Evolutionary conservation across 768 basidiomycete genomes (phyloP), one percentile per base, ranked within the genome.

Genomic region (Xerocomus spinulosus): DNA sequence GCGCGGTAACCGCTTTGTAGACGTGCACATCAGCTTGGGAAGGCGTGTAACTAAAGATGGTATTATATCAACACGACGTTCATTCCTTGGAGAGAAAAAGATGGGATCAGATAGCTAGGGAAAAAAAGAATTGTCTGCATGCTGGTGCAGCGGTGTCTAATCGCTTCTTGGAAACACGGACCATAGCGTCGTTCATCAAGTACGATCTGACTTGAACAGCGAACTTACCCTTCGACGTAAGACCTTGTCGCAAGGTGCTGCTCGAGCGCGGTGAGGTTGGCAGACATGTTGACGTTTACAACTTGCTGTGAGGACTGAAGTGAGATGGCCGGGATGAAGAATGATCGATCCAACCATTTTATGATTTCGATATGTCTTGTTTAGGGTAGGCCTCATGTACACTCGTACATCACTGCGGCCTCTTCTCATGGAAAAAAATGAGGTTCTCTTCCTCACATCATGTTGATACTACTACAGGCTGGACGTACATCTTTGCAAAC

Each of bases 161-260:
- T 82, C 87, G 82, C 85, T 80, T 82, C 86, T 91, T 83, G 80
- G 89, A 87, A 91, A 91, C 88, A 90, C 89, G 89, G 88, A 92
- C 89, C 90, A 90, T 87, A 87, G 86, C 86, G 66, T 73, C 64
- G 69, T 68, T 88, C 87, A 87, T 90, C 84, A 77, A 58, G 61
- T 50, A 53, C 43, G 52, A 52, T 56, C 48, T n/a, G n/a, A n/a
- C n/a, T n/a, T n/a, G n/a, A n/a, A n/a, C n/a, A n/a, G n/a, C n/a
- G n/a, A n/a, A n/a, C 88, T 79, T 48, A 94, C 92, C 92, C 92
- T 67, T 93, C 88, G 42, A 95, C 77, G 68, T 95, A 95, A 50
- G 91, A 91, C 67, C 89, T 78, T 62, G 85, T 80, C 48, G 83
- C 67, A 60, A 99, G 89, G 78, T 94, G 90, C 49, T 83, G 67